Base-by-base conservation (phyloP, 2,329 filamentous ascomycete species). In the Ambrosiella xylebori region DNA sequence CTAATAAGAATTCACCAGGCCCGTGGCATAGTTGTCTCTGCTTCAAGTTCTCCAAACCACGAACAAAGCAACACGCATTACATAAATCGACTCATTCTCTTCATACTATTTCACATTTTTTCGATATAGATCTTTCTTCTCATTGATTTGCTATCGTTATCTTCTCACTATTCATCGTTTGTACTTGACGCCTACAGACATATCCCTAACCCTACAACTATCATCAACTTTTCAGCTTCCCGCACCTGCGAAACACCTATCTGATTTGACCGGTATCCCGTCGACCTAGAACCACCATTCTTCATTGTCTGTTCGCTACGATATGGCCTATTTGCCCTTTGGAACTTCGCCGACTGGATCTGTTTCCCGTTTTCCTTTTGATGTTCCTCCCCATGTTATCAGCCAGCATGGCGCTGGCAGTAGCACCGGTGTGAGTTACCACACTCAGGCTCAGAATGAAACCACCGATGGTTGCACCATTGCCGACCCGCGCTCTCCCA, bases 1-100 rank as follows among this genome's bases (percentile, higher is more conserved):
- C 64, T 65, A 65, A 65, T 65, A 65, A 58, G 61, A 64, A 65
- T 62, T 53, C 53, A 50, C 35, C 39, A 41, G 17, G 37, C 17
- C 52, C 38, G 35, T 40, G 12, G 52, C 19, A 19, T 13, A 38
- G 52, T 27, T 54, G 38, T 19, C 2, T 15, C 38, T 44, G 15
- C 52, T 15, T 19, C 52, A 51, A 51, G 47, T 51, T 51, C 47
- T 51, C 47, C 47, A 51, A 51, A 51, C 47, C 17, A 51, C 47
- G 9, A 36, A 27, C 15, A 51, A 27, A 27, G 19, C 47, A 51
- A 51, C 47, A 51, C 17, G 12, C 17, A 27, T 35, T 51, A 51
- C 13, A 51, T 51, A 51, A 27, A 27, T 51, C 35, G 47, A 27
- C 17, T 51, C 17, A 51, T 51, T 35, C 47, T 35, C 13, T 35